Base-by-base conservation (phyloP, 768 basidiomycete species). In the Fistulinella prunicolor region DNA sequence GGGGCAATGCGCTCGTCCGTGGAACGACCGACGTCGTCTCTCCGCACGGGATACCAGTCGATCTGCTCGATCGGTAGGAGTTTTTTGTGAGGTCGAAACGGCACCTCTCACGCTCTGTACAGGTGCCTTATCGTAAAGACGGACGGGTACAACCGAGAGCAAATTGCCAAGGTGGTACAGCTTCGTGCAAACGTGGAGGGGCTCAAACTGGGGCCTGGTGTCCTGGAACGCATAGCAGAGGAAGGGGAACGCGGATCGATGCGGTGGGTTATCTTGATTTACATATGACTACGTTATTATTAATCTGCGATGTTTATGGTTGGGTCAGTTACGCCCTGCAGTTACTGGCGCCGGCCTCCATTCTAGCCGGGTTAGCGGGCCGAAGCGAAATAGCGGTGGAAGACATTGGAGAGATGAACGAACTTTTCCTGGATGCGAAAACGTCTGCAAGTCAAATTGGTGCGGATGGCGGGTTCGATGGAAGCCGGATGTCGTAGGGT, bases 81-180 rank as follows among this genome's bases (percentile, higher is more conserved):
- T 43, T 30, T 39, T 37, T 24, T 23, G 32, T 46, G 43, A 46
- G n/a, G 34, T 29, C 12, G 4, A 34, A 17, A 43, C 37, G 20
- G 34, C 40, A 34, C 22, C 26, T 47, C 43, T 60, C 14, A 62
- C 22, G 41, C 42, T 28, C 45, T 40, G 23, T 24, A 26, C 54
- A 90, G 89, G 41, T 93, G 90, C 67, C 85, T 99, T 75, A 98
- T 98, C 49, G 95, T 98, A 17, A 89, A 92, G 60, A 98, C 95
- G 1, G 81, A 89, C 49, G 75, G 79, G 12, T 94, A 97, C 66
- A 80, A 78, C 7, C 78, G 82, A 35, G 89, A 89, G 10, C 88
- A 97, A 63, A 86, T 97, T 38, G 82, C 81, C 29, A 85, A 83
- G 64, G 94, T 97, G 20, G 77, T 97, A 0, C 86, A 89, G 57